Evolutionary conservation across 768 basidiomycete species (phyloP), one percentile per base, ranked within the genome.

Genomic region (Rubroboletus satanas): DNA sequence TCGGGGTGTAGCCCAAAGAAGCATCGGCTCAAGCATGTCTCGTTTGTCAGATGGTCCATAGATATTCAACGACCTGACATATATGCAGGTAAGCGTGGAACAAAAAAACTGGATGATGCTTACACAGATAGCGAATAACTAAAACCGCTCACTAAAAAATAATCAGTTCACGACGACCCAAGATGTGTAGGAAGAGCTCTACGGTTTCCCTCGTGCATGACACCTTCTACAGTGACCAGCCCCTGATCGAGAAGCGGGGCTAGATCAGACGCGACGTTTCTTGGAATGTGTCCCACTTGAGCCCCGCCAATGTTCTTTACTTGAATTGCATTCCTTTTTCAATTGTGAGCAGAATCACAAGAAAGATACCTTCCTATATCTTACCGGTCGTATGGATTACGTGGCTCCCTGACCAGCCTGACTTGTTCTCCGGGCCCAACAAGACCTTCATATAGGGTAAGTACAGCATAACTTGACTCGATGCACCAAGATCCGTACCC

Each of bases 341-440:
- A 28, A 12, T 49, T 18, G 17, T 52, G 8, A 36, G 28, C 15
- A 43, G 5, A 35, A 18, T 35, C 21, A 17, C 11, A 0, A 21
- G 5, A 39, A 44, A 14, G 14, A 23, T 7, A 9, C 3, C 5
- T 31, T 29, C 10, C 12, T n/a, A 9, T 23, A 18, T 60, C 70
- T 39, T 62, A 85, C 88, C 76, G 74, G 55, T 94, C 93, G 64
- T 85, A 87, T 42, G 28, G 57, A 65, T 93, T 93, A 0, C 65
- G 57, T 0, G 90, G 88, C 64, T 93, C 81, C 60, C 90, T 73
- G 6, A 81, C 69, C 1, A 93, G 74, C 11, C 74, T 66, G 12
- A 93, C 90, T 69, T 92, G 81, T 66, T 95, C 91, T 21, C 88
- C 90, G 2, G 81, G 69, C 15, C 85, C 90, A 36, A 93, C 93